phyloP scores from a whole-genome alignment of 202 grass and related monocot species.

The Thinopyrum obtusiflorum region DNA sequence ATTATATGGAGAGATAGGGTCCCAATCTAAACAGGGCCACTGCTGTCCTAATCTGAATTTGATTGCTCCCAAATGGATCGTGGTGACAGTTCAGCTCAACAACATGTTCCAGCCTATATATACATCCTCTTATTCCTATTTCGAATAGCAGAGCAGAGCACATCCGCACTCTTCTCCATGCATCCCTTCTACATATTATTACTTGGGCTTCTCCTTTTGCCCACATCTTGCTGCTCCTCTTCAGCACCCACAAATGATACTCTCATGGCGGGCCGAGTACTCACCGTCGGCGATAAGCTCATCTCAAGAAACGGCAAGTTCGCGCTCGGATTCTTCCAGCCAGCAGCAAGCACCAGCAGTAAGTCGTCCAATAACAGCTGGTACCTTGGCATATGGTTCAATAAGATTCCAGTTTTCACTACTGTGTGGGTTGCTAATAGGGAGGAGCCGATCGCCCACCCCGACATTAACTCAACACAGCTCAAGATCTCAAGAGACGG shows the following conservation, averaged over 20 bases:
- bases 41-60: neutral
- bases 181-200: too few species aligned
- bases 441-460: neutral
- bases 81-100: neutral
- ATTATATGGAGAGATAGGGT: neutral
- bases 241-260: too few species aligned
- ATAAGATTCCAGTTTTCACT: neutral
- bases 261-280: too few species aligned
- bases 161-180: neutral
- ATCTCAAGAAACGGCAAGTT: neutral
- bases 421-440: neutral
- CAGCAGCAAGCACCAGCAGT: neutral
- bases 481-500: neutral
- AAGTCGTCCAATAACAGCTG: neutral
- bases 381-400: neutral
- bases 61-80: neutral
- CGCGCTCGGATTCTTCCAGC: neutral
- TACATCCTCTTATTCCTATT: neutral
- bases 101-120: neutral
- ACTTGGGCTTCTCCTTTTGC: too few species aligned
- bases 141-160: neutral
- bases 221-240: too few species aligned
- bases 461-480: neutral
- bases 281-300: too few species aligned
- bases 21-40: neutral